Conservation (phyloP, 208 protist genomes). For the Vickermania ingenoplastis region DNA sequence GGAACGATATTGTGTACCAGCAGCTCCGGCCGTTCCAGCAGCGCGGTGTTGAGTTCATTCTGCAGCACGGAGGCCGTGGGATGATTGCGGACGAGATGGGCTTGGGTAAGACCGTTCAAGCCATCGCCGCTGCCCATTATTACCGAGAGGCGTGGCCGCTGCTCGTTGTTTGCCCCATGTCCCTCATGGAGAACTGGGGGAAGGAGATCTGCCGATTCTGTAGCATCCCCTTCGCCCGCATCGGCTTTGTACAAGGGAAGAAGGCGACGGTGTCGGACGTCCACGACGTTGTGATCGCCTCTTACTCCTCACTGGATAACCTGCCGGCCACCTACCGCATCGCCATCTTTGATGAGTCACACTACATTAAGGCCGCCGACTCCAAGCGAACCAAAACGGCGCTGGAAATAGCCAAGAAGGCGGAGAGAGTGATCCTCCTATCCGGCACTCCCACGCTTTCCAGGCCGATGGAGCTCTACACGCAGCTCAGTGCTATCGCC, state of each 20-base stretch:
- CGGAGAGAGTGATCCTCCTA: constrained; percentile 79
- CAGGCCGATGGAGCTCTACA: constrained; percentile 93
- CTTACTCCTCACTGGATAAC: constrained; percentile 72
- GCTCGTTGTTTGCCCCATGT: constrained; percentile 88
- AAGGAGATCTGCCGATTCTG: constrained; percentile 87
- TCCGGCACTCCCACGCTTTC: constrained; percentile 91
- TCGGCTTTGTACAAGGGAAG: constrained; percentile 50
- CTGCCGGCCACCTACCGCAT: constrained; percentile 69
- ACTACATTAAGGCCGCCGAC: constrained; percentile 90
- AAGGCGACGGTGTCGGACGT: constrained; percentile 27
- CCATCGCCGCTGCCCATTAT: constrained; percentile 87
- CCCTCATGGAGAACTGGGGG: constrained; percentile 88
- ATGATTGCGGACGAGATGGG: constrained; percentile 96
- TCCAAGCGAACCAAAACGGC: constrained; percentile 74
- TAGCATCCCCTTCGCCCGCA: constrained; percentile 61
- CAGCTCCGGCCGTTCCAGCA: constrained; percentile 77
- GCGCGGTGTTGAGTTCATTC: constrained; percentile 67
- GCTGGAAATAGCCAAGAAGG: constrained; percentile 63
- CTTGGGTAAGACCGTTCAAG: constrained; percentile 95
- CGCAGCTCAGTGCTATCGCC: constrained; percentile 81
- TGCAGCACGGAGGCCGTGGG: constrained; percentile 68
- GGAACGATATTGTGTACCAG: constrained; percentile 49
- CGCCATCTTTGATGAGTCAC: constrained; percentile 93
- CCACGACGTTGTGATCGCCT: constrained; percentile 71
- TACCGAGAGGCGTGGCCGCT: constrained; percentile 94